These are phyloP conservation scores for Euryodendron excelsum DNA, from an alignment of 148 eudicot species.

Conservation along the genomic window DNA sequence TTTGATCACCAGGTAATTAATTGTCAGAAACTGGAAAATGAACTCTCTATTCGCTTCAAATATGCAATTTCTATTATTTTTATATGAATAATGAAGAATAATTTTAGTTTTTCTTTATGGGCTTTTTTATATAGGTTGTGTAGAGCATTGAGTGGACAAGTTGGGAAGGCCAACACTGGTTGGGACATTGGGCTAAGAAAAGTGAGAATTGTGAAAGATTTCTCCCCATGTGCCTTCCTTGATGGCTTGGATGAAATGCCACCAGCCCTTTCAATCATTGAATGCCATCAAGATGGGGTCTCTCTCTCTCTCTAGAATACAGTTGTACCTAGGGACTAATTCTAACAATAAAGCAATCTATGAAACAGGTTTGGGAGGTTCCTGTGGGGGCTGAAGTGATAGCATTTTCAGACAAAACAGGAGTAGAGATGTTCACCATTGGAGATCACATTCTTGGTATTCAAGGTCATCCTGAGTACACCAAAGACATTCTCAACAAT, in stretches of 20 bases:
- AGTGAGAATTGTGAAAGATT: slow-evolving; percentile 39
- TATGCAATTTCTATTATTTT: too few species aligned
- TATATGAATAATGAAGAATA: not conserved
- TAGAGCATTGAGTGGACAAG: slow-evolving; percentile 78
- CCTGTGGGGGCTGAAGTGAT: slow-evolving; percentile 57
- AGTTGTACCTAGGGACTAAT: not conserved
- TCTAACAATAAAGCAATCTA: not conserved
- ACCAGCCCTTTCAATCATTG: slow-evolving; percentile 41
- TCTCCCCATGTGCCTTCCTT: slow-evolving; percentile 25
- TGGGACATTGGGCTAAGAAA: slow-evolving; percentile 77
- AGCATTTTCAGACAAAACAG: slow-evolving; percentile 66
- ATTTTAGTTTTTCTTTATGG: not conserved
- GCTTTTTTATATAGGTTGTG: slow-evolving; percentile 35
- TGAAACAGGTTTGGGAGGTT: slow-evolving; percentile 55
- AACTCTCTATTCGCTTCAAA: too few species aligned
- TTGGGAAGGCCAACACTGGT: slow-evolving; percentile 49
- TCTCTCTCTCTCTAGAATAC: not conserved
- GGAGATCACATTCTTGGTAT: slow-evolving; percentile 66
- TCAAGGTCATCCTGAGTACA: slow-evolving; percentile 88
- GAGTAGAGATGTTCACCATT: slow-evolving; percentile 67
- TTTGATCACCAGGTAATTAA: slow-evolving; percentile 69
- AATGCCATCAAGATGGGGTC: slow-evolving; percentile 75
- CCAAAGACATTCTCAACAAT: slow-evolving; percentile 57
- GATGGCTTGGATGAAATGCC: slow-evolving; percentile 32
- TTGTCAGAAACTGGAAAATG: too few species aligned